A percentile compares a stretch with the other conserved stretches of the same genome.
Evolutionary conservation across 495 filamentous ascomycete species (phyloP).

Genomic region (Paragyromitra xinjiangensis): DNA sequence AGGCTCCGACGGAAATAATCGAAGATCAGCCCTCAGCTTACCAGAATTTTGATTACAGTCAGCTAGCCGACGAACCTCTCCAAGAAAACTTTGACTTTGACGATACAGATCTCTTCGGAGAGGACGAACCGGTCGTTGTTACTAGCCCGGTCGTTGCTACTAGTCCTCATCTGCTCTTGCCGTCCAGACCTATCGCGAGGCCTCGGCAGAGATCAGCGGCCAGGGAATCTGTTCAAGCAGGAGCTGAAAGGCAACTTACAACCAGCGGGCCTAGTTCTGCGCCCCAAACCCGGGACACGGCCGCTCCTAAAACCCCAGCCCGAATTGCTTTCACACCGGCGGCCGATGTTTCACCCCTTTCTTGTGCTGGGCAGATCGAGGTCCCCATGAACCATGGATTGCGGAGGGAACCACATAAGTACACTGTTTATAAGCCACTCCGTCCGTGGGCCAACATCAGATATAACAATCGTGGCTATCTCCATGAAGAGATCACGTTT

Average conservation of each 20-base stretch:
- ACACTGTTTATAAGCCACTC: slow-evolving; percentile 40
- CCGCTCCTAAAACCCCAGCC: neutral
- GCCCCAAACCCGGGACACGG: neutral
- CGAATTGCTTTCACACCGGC: neutral
- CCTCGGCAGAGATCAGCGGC: neutral
- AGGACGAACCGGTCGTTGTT: neutral
- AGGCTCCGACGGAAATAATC: neutral
- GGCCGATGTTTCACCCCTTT: neutral
- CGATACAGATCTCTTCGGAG: neutral
- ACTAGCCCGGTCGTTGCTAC: neutral
- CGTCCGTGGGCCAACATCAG: slow-evolving; percentile 21
- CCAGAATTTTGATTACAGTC: neutral
- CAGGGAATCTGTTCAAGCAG: too few species aligned
- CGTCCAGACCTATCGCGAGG: neutral
- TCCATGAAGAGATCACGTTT: slow-evolving; percentile 30
- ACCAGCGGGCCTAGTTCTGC: neutral
- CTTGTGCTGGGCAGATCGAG: slow-evolving; percentile 9
- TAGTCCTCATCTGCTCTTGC: neutral
- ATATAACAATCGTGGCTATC: slow-evolving; percentile 41
- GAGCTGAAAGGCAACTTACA: neutral
- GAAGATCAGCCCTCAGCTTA: neutral
- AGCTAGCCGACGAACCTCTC: neutral
- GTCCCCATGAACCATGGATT: neutral
- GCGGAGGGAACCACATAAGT: neutral
- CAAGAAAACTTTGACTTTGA: slow-evolving; percentile 22